A percentile compares a stretch with the other conserved stretches of the same genome.
Conservation (phyloP, 2,329 filamentous ascomycete genomes). For the Hypoxylon sp. region DNA sequence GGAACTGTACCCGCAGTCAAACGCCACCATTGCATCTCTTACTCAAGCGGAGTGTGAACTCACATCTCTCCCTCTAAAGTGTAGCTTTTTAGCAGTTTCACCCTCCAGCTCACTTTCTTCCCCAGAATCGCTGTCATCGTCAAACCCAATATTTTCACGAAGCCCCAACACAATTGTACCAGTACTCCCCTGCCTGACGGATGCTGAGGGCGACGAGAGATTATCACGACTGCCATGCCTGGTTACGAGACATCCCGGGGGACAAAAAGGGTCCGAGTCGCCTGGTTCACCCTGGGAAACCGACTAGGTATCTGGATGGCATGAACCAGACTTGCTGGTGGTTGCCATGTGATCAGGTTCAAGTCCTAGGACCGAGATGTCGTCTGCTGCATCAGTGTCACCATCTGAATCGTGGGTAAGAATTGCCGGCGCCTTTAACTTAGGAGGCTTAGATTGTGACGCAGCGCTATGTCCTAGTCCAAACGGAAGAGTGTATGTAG, state of each 20-base stretch:
- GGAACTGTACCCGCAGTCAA: no score
- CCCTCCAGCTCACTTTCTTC: no score
- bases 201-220: not conserved
- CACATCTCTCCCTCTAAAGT: no score
- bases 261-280: constrained; percentile 44
- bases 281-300: constrained; percentile 42
- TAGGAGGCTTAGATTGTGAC: not conserved
- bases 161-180: no score
- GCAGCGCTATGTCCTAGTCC: not conserved
- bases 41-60: no score
- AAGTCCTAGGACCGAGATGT: not conserved
- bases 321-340: constrained; percentile 20
- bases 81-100: no score
- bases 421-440: not conserved
- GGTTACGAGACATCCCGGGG: constrained; percentile 30
- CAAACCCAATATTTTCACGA: no score
- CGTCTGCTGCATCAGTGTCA: not conserved
- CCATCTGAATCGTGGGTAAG: not conserved
- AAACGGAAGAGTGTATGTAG: not conserved
- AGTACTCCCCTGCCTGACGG: not conserved
- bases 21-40: no score
- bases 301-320: constrained; percentile 43
- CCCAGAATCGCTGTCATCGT: no score
- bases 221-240: constrained; percentile 21
- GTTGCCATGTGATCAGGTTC: not conserved